Conservation (phyloP, 148 eudicot species). For the Persicaria tinctoria region DNA sequence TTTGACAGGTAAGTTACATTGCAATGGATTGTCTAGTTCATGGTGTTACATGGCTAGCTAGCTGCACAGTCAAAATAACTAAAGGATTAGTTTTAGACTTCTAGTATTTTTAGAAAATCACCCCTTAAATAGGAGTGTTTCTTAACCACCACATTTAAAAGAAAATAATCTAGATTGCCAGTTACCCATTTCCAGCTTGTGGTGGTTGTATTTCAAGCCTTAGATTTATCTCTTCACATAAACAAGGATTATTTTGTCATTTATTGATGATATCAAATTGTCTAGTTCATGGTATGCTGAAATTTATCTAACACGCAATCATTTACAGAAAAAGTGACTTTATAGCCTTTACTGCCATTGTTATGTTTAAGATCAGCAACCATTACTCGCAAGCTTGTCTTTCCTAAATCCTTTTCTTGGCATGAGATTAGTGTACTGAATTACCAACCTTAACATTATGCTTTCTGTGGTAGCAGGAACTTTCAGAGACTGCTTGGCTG, state of each 20-base stretch:
- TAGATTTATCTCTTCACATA: background rate
- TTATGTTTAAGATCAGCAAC: background rate
- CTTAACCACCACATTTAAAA: background rate
- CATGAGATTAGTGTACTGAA: background rate
- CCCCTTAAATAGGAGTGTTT: background rate
- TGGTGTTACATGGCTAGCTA: background rate
- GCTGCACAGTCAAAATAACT: background rate
- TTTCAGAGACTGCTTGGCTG: conserved; percentile 40
- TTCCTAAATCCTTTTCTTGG: conserved; percentile 1
- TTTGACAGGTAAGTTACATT: conserved; percentile 52
- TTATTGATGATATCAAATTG: background rate
- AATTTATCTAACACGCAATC: background rate
- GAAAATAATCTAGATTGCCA: no score
- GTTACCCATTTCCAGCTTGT: background rate
- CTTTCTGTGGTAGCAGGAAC: conserved; percentile 40
- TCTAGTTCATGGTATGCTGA: background rate
- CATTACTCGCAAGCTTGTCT: background rate
- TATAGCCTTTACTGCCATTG: background rate
- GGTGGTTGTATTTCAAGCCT: background rate
- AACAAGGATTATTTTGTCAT: background rate
- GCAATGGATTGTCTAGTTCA: background rate
- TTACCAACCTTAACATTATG: background rate
- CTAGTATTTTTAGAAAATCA: background rate
- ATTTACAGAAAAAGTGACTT: background rate
- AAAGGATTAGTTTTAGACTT: background rate